These are phyloP conservation scores for Claviceps sp. DNA, from an alignment of 2,329 filamentous ascomycete genomes.

Conservation along the genomic window DNA sequence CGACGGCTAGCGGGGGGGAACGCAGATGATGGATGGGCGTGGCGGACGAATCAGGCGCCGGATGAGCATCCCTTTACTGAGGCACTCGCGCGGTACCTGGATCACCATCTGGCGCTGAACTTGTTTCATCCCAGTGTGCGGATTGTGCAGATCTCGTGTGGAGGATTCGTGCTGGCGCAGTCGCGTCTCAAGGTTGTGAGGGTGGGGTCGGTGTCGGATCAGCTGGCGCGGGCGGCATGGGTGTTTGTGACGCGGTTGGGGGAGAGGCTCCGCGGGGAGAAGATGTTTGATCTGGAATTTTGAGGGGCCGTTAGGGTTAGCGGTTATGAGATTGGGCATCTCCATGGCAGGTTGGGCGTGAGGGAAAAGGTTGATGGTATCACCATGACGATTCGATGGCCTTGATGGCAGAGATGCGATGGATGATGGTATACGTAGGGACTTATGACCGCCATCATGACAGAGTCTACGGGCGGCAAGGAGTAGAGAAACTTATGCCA, in stretches of 20 bases:
- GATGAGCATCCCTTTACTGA: constrained; percentile 30
- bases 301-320: neutral
- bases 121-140: constrained; percentile 42
- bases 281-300: constrained; percentile 4
- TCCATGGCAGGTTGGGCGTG: neutral
- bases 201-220: constrained; percentile 16
- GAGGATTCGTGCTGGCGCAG: constrained; percentile 41
- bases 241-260: constrained; percentile 23
- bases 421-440: too few relatives aligned
- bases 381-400: too few relatives aligned
- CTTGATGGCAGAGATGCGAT: too few relatives aligned
- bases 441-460: too few relatives aligned
- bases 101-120: constrained; percentile 39
- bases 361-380: neutral
- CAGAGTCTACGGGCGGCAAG: too few relatives aligned
- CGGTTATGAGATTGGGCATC: neutral
- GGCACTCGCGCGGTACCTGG: constrained; percentile 35
- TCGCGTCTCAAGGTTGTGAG: constrained; percentile 34
- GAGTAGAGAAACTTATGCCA: too few relatives aligned
- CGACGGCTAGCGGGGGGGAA: constrained; percentile 33
- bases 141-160: constrained; percentile 39
- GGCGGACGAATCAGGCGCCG: constrained; percentile 20
- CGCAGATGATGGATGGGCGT: constrained; percentile 39
- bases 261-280: constrained; percentile 18
- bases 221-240: constrained; percentile 22